These are phyloP conservation scores for Megacollybia marginata DNA, from an alignment of 768 basidiomycete species.

Conservation along the genomic window DNA sequence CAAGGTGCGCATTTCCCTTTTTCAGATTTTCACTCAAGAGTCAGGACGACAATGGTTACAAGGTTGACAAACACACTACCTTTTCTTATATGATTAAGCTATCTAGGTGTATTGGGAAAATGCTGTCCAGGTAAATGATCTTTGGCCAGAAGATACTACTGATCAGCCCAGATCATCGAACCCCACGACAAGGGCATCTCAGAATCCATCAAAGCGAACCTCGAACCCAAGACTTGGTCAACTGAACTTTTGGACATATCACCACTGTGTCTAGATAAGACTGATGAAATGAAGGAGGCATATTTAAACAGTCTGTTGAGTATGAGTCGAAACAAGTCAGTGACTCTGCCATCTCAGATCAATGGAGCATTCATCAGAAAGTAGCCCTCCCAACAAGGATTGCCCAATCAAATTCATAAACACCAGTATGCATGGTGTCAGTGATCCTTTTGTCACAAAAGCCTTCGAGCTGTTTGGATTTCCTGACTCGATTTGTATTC, in stretches of 20 bases:
- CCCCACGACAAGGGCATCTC: slow-evolving; percentile 82
- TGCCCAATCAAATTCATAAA: slow-evolving; percentile 51
- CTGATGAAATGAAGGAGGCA: slow-evolving; percentile 46
- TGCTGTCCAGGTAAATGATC: slow-evolving; percentile 57
- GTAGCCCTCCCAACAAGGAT: not conserved
- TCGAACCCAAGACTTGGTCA: slow-evolving; percentile 45
- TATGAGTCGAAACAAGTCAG: slow-evolving; percentile 15
- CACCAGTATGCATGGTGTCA: slow-evolving; percentile 89
- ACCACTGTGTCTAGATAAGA: slow-evolving; percentile 44
- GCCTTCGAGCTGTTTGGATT: slow-evolving; percentile 60
- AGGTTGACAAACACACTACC: slow-evolving; percentile 33
- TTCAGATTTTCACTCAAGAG: not conserved
- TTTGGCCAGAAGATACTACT: not conserved
- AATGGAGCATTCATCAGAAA: too few relatives aligned
- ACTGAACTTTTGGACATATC: slow-evolving; percentile 27
- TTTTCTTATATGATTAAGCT: not conserved
- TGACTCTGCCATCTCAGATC: not conserved
- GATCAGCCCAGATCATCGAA: slow-evolving; percentile 55
- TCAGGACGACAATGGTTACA: slow-evolving; percentile 85
- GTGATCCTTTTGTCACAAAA: slow-evolving; percentile 51
- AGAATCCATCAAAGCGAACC: slow-evolving; percentile 49
- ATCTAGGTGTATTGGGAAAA: slow-evolving; percentile 85
- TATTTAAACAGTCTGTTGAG: slow-evolving; percentile 44
- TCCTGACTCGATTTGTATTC: slow-evolving; percentile 49
- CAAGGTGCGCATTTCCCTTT: slow-evolving; percentile 38